Conservation (phyloP, 2,329 filamentous ascomycete species). For the Arachnopeziza araneosa region DNA sequence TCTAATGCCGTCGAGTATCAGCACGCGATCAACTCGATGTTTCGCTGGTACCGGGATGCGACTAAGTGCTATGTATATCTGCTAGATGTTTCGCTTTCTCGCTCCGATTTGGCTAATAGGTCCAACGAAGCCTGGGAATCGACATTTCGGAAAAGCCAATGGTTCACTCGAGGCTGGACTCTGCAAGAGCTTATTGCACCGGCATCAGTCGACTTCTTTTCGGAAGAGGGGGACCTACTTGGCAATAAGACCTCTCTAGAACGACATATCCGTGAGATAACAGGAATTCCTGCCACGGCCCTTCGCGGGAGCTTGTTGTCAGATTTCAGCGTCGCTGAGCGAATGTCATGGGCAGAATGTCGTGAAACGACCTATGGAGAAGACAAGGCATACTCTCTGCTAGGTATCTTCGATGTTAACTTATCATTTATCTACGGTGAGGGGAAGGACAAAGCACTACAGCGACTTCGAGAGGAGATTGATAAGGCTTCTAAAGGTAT, state of each 20-base stretch:
- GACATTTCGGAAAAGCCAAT: conserved; percentile 4
- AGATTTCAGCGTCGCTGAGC: conserved; percentile 12
- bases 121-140: conserved; percentile 1
- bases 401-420: conserved; percentile 40
- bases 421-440: conserved; percentile 42
- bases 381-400: conserved; percentile 40
- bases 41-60: background rate
- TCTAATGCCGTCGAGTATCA: background rate
- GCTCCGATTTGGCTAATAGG: background rate
- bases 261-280: conserved; percentile 16
- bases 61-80: background rate
- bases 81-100: background rate
- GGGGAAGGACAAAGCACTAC: conserved; percentile 29
- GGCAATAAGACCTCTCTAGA: conserved; percentile 16
- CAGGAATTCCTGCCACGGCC: conserved; percentile 11
- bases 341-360: conserved; percentile 36
- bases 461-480: conserved; percentile 33
- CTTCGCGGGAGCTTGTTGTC: conserved; percentile 13
- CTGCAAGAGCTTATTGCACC: conserved; percentile 17
- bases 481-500: conserved; percentile 1
- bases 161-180: conserved; percentile 8
- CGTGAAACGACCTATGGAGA: conserved; percentile 33
- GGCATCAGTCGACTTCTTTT: conserved; percentile 14
- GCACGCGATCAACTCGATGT: background rate
- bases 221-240: conserved; percentile 11